These are phyloP conservation scores for Aspergillus sp. DNA, from an alignment of 2,329 filamentous ascomycete species.

Conservation along the genomic window DNA sequence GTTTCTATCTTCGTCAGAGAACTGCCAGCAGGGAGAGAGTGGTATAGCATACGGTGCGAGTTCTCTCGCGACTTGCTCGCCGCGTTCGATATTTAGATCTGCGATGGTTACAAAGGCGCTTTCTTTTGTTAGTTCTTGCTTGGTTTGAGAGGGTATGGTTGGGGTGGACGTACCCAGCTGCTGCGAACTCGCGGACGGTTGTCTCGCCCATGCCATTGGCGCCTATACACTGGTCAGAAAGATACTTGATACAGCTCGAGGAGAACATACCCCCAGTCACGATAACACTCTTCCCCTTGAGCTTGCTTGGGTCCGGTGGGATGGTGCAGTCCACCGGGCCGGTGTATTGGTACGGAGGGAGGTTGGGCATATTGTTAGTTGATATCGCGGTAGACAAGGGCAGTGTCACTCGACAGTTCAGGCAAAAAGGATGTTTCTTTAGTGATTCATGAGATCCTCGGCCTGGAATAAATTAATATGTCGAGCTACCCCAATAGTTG, in stretches of 20 bases:
- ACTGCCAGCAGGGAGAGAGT: no score
- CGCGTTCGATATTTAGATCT: conserved; percentile 37
- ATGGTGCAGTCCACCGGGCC: conserved; percentile 16
- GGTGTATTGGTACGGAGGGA: conserved; percentile 14
- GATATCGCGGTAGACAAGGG: no score
- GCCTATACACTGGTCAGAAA: conserved; percentile 5
- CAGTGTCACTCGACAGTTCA: no score
- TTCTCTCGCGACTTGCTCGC: conserved; percentile 32
- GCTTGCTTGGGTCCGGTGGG: conserved; percentile 35
- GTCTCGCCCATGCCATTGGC: conserved; percentile 29
- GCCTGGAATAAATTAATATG: no score
- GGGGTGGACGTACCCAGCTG: conserved; percentile 2
- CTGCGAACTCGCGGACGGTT: conserved; percentile 23
- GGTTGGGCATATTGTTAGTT: conserved; percentile 7
- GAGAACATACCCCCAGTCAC: conserved; percentile 42
- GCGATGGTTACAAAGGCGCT: conserved; percentile 23
- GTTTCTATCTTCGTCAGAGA: conserved; percentile 2
- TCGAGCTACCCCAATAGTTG: no score
- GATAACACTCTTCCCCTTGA: conserved; percentile 48
- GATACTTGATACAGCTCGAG: not conserved
- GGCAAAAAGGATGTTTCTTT: no score
- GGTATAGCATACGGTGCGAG: conserved; percentile 25
- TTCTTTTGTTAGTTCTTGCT: not conserved
- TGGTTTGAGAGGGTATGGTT: no score
- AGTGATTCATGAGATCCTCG: no score